Evolutionary conservation across 2,329 filamentous ascomycete genomes (phyloP).

Genomic region (Colletotrichum tropicale): DNA sequence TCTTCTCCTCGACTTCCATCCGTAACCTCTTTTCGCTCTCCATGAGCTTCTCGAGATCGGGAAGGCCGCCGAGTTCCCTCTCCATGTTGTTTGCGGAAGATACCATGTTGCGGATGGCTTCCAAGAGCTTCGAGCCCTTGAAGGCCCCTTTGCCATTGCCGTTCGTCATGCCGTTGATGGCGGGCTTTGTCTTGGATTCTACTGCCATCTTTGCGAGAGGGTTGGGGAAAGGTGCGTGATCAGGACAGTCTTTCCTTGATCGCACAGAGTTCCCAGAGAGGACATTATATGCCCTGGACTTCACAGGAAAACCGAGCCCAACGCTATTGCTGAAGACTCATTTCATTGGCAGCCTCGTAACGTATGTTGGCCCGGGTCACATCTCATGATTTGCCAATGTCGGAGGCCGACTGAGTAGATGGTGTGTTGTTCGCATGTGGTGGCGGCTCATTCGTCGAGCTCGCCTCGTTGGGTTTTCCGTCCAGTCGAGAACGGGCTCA

Average conservation of each 20-base stretch:
- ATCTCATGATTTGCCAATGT: neutral
- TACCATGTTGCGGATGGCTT: conserved; percentile 22
- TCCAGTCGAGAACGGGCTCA: neutral
- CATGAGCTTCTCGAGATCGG: conserved; percentile 24
- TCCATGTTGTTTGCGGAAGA: conserved; percentile 29
- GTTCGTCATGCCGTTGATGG: neutral
- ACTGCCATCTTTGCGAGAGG: conserved; percentile 27
- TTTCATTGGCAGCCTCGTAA: neutral
- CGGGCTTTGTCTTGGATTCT: conserved; percentile 28
- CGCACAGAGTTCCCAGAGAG: too few relatives aligned
- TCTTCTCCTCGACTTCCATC: conserved; percentile 40
- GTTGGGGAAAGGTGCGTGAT: neutral
- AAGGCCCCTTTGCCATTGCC: conserved; percentile 26
- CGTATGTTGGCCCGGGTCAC: neutral
- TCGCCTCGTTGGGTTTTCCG: conserved; percentile 1
- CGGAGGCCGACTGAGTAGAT: neutral
- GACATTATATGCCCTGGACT: neutral
- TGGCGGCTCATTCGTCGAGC: neutral
- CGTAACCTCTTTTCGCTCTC: conserved; percentile 26
- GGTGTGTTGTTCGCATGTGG: conserved; percentile 1
- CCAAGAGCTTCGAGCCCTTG: conserved; percentile 27
- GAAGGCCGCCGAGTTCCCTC: conserved; percentile 28
- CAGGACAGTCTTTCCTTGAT: neutral
- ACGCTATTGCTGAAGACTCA: neutral
- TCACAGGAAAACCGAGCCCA: neutral